These are phyloP conservation scores for Leptographium radiaticola DNA, from an alignment of 2,329 filamentous ascomycete species.

Conservation along the genomic window DNA sequence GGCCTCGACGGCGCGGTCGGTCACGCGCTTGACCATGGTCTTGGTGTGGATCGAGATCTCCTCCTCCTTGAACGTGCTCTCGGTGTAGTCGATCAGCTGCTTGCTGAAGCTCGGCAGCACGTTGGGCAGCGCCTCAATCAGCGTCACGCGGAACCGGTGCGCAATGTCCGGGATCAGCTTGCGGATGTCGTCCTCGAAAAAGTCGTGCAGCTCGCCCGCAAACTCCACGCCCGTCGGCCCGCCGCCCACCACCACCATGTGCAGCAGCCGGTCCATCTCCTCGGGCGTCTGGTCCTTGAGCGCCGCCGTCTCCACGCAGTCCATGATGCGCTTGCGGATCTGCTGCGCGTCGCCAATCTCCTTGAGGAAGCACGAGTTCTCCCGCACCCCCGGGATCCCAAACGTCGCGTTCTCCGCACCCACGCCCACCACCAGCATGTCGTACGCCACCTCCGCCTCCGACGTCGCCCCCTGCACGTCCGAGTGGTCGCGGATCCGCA, in stretches of 20 bases:
- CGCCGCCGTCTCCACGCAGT: slow-evolving; percentile 94
- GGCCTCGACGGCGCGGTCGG: slow-evolving; percentile 83
- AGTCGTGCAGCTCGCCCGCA: slow-evolving; percentile 94
- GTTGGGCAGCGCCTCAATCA: slow-evolving; percentile 93
- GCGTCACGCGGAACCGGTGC: slow-evolving; percentile 90
- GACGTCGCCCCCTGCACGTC: slow-evolving; percentile 75
- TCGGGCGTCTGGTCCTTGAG: slow-evolving; percentile 91
- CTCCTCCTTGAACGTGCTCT: slow-evolving; percentile 98
- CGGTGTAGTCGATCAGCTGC: slow-evolving; percentile 97
- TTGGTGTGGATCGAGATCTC: slow-evolving; percentile 96
- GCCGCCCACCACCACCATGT: slow-evolving; percentile 94
- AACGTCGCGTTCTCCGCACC: slow-evolving; percentile 98
- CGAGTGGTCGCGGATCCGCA: slow-evolving; percentile 84
- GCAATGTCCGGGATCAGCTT: slow-evolving; percentile 96
- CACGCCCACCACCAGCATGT: slow-evolving; percentile 95
- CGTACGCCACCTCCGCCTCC: slow-evolving; percentile 85
- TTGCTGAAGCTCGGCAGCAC: slow-evolving; percentile 98
- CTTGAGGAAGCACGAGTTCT: slow-evolving; percentile 96
- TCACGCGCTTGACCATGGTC: slow-evolving; percentile 98
- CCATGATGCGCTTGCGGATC: slow-evolving; percentile 98
- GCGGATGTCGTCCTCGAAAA: slow-evolving; percentile 96
- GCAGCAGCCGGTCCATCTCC: slow-evolving; percentile 84
- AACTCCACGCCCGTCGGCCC: slow-evolving; percentile 97
- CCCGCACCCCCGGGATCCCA: slow-evolving; percentile 87
- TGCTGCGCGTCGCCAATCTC: slow-evolving; percentile 92